Base-by-base conservation (phyloP, 1,284 basidiomycete genomes). In the Ceratobasidium theobromae region DNA sequence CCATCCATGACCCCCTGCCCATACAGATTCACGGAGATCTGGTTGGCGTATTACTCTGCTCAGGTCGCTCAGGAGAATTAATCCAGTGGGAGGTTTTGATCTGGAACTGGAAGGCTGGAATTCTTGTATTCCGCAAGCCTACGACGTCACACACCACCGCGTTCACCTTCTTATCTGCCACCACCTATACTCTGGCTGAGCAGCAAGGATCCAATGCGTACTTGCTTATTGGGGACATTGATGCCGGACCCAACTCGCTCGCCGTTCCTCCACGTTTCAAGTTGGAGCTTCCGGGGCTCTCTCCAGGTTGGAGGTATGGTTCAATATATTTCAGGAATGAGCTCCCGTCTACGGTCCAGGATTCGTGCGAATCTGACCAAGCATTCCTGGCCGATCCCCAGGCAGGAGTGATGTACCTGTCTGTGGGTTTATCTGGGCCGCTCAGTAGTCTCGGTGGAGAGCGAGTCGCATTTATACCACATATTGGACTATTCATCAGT, bases 11-110 rank as follows among this genome's bases (percentile, higher is more conserved):
- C 38, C 58, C 58, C 12, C 38, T 49, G 12, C 58, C 58, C n/a
- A 62, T 62, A 28, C 58, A 62, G n/a, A 62, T 62, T n/a, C 58
- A 62, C 21, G 58, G 58, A 14, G 58, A 62, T 30, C 48, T 51
- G 1, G 58, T 62, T 14, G 33, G 58, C 21, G 25, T 14, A 2
- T 28, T 62, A 35, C 58, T 62, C 32, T 51, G 30, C 38, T 62
- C 58, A 8, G 48, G 58, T 14, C 32, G 35, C 12, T 28, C 23
- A 5, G 27, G 58, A 4, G 12, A n/a, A 4, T 11, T 43, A 11
- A 14, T 52, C 25, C 45, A 62, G 9, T 62, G 58, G 58, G 58
- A 33, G 12, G 25, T 62, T 23, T 21, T 51, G 4, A 43, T 62
- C 41, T 62, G 58, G 58, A 52, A 62, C 58, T 62, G 58, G 58